phyloP scores from a whole-genome alignment of 1,139 yeast species.

The Candida glucosophila region DNA sequence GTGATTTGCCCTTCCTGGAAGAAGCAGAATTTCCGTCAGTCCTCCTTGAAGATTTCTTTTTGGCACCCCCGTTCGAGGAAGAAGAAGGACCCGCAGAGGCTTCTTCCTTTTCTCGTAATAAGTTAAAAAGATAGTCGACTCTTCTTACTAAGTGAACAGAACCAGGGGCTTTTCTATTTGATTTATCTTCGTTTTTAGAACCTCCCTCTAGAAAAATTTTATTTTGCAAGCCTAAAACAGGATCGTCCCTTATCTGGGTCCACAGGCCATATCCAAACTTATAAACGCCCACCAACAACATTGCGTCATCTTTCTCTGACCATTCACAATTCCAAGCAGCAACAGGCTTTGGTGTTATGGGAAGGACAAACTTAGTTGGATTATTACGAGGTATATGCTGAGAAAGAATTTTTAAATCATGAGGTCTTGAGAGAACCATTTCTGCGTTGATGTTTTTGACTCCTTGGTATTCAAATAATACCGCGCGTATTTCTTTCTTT shows the following conservation, averaged over 20 bases:
- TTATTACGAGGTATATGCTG: constrained; percentile 50
- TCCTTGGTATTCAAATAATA: constrained; percentile 80
- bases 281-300: constrained; percentile 76
- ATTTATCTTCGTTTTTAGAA: constrained; percentile 28
- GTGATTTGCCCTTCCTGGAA: constrained; percentile 11
- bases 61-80: constrained; percentile 6
- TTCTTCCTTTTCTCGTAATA: constrained; percentile 51
- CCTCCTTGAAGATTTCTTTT: constrained; percentile 12
- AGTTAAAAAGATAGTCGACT: constrained; percentile 73
- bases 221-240: constrained; percentile 77
- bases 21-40: constrained; percentile 10
- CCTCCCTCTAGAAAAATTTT: constrained; percentile 60
- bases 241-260: constrained; percentile 92
- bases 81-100: constrained; percentile 6
- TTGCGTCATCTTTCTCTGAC: constrained; percentile 76
- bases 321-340: constrained; percentile 90
- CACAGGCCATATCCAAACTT: constrained; percentile 97
- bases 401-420: constrained; percentile 63
- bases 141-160: constrained; percentile 92
- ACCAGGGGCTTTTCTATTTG: constrained; percentile 71
- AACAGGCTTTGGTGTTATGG: constrained; percentile 65
- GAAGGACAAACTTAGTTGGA: constrained; percentile 50
- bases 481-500: constrained; percentile 79
- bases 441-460: constrained; percentile 92
- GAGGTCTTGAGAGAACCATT: constrained; percentile 70